Evolutionary conservation across 2,329 filamentous ascomycete genomes (phyloP), one percentile per base, ranked within the genome.

Genomic region (Penicillium sp.): DNA sequence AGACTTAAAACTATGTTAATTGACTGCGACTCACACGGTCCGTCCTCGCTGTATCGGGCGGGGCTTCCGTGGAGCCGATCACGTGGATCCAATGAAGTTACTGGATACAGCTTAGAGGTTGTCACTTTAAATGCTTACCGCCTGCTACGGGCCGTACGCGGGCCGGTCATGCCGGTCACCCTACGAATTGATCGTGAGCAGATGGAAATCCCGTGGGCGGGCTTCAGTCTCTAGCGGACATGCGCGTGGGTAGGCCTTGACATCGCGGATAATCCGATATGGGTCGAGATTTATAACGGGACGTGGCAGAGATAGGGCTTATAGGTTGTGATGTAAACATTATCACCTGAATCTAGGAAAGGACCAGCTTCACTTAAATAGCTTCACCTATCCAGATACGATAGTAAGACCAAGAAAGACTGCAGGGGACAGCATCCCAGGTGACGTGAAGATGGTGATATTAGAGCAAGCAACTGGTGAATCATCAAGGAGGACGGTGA

Each of bases 1-100:
- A 31, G 46, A 57, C n/a, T 35, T 20, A 27, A 36, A 4, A 9
- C 33, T 16, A 41, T 43, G 16, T 20, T 18, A n/a, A 45, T 24
- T 24, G 46, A 46, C 43, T 47, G 36, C 43, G n/a, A 33, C 16
- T 39, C 41, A 28, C 40, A 33, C 33, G 35, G 35, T 18, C 18
- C 20, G 27, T 14, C 18, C 9, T 36, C 25, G 30, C 14, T 41
- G 16, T 48, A 44, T 51, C 55, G 46, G 56, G 47, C 45, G 49
- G 56, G 48, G 44, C 39, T 16, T 48, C 56, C 46, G 41, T 40
- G 10, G 46, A 56, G 44, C 57, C 57, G 57, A 51, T 60, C 57
- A 60, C 57, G 54, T 60, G 57, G 25, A 16, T 33, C 11, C 36
- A 39, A 48, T 33, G 14, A 25, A 9, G 10, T 20, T 14, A 30